Evolutionary conservation across 1,139 yeast genomes (phyloP).

Genomic region (Trichomonascaceae sp.): DNA sequence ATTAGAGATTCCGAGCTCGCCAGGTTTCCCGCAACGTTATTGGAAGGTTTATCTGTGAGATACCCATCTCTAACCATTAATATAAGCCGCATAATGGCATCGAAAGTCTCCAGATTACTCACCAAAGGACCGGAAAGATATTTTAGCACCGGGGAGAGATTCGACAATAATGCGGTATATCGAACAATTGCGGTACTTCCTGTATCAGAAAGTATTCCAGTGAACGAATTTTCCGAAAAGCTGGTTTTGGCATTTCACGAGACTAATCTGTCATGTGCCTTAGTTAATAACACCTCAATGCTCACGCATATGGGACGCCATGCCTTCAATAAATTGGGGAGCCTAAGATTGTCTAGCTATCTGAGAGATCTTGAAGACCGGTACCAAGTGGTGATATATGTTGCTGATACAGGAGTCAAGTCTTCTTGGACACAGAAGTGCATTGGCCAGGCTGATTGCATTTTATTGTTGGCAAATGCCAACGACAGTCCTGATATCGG

Average conservation of each 20-base stretch:
- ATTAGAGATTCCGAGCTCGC: constrained; percentile 93
- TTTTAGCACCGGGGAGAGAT: constrained; percentile 29
- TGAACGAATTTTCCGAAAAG: constrained; percentile 72
- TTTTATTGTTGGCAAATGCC: constrained; percentile 46
- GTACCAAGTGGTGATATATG: constrained; percentile 78
- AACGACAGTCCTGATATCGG: constrained; percentile 65
- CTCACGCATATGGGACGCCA: constrained; percentile 79
- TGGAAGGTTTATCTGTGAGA: constrained; percentile 75
- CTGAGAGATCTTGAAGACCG: constrained; percentile 88
- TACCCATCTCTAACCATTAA: constrained; percentile 89
- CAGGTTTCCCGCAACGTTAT: constrained; percentile 80
- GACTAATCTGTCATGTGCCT: constrained; percentile 68
- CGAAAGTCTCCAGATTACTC: constrained; percentile 41
- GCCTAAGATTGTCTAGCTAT: constrained; percentile 78
- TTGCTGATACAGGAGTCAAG: constrained; percentile 77
- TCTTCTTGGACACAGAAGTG: constrained; percentile 92
- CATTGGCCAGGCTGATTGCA: constrained; percentile 89
- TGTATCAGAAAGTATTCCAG: constrained; percentile 72
- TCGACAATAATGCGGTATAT: constrained; percentile 33
- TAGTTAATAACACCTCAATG: constrained; percentile 76
- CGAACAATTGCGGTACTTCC: constrained; percentile 85
- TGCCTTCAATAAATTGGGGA: constrained; percentile 86
- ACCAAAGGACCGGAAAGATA: constrained; percentile 14
- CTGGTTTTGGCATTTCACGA: constrained; percentile 63
- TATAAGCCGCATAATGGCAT: constrained; percentile 82